Percentiles rank a stretch among this genome's conserved stretches.
phyloP scores from a whole-genome alignment of 148 eudicot species.

The Fagopyrum homotropicum region DNA sequence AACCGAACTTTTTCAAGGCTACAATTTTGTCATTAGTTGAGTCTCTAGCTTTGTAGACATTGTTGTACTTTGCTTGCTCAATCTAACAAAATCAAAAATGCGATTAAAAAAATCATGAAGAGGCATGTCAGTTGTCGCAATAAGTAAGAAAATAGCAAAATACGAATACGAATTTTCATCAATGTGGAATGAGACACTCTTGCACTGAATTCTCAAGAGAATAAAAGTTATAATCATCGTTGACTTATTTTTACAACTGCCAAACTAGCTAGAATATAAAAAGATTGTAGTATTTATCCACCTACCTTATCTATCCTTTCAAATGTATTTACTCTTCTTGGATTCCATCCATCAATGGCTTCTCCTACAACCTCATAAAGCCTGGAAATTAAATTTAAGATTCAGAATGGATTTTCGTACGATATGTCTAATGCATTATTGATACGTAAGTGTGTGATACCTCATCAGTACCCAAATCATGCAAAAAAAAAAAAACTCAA shows the following conservation, averaged over 20 bases:
- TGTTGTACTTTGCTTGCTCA: constrained; percentile 93
- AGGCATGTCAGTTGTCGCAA: neutral
- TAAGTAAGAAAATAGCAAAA: neutral
- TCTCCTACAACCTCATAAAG: constrained; percentile 79
- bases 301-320: constrained; percentile 89
- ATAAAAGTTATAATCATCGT: neutral
- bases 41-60: constrained; percentile 96
- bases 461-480: neutral
- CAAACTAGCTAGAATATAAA: constrained; percentile 4
- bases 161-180: neutral
- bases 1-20: constrained; percentile 86
- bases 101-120: constrained; percentile 10
- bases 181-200: neutral
- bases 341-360: constrained; percentile 94
- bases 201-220: neutral
- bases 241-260: neutral
- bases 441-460: neutral
- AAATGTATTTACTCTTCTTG: constrained; percentile 84
- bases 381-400: constrained; percentile 52
- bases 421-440: neutral
- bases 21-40: constrained; percentile 71
- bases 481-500: neutral
- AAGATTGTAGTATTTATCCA: neutral
- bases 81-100: constrained; percentile 37
- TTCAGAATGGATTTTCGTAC: neutral